These are phyloP conservation scores for Diplodia mutila DNA, from an alignment of 2,329 filamentous ascomycete genomes.

Conservation along the genomic window DNA sequence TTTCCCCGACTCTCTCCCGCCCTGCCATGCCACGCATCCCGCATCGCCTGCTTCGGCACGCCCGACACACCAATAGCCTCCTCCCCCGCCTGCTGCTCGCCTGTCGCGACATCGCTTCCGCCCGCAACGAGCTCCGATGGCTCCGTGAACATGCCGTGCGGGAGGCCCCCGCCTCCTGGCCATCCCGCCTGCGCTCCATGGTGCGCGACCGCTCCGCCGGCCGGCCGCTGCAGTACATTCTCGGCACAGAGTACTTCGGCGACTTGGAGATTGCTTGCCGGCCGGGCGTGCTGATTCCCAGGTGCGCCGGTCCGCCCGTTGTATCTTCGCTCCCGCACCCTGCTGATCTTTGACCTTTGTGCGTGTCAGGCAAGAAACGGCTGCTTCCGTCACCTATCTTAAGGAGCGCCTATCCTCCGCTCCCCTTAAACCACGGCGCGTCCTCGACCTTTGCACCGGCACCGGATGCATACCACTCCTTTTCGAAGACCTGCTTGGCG, in stretches of 20 bases:
- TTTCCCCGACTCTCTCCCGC: slow-evolving; percentile 1
- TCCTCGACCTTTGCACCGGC: slow-evolving; percentile 89
- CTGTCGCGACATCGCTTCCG: slow-evolving; percentile 66
- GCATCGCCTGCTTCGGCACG: slow-evolving; percentile 61
- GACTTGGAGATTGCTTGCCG: slow-evolving; percentile 75
- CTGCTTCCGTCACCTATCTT: slow-evolving; percentile 41
- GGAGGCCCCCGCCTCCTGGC: slow-evolving; percentile 30
- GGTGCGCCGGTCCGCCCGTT: slow-evolving; percentile 51
- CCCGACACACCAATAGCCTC: slow-evolving; percentile 58
- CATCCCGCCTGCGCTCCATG: slow-evolving; percentile 40
- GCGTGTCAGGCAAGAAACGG: slow-evolving; percentile 52
- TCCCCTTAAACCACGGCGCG: slow-evolving; percentile 50
- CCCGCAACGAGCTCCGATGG: slow-evolving; percentile 74
- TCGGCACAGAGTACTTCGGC: slow-evolving; percentile 89
- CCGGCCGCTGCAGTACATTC: slow-evolving; percentile 83
- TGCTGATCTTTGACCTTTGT: neutral
- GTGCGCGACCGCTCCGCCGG: slow-evolving; percentile 58
- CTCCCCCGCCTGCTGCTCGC: slow-evolving; percentile 65
- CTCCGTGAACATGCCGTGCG: slow-evolving; percentile 62
- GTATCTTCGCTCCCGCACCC: neutral
- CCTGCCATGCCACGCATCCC: slow-evolving; percentile 60
- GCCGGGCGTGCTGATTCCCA: slow-evolving; percentile 81
- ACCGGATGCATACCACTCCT: slow-evolving; percentile 87
- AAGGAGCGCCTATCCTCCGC: slow-evolving; percentile 33
- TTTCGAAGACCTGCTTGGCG: slow-evolving; percentile 64